Conservation (phyloP, 2,329 filamentous ascomycete genomes). For the Fusarium zealandicum region DNA sequence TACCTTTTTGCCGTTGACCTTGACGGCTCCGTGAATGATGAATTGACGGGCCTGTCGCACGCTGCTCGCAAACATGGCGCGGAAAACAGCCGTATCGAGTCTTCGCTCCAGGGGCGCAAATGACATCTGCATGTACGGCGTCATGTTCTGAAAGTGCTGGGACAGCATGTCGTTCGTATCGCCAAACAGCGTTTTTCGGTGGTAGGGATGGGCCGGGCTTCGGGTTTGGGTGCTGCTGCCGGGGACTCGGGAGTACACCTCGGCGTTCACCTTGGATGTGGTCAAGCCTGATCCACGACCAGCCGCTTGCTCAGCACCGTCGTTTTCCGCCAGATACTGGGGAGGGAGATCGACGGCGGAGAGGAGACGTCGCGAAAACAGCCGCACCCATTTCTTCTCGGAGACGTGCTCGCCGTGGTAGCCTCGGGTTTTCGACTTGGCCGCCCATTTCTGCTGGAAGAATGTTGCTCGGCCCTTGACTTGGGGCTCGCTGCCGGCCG, state of each 20-base stretch:
- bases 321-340: slow-evolving; percentile 76
- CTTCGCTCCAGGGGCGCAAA: slow-evolving; percentile 91
- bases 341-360: slow-evolving; percentile 88
- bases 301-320: slow-evolving; percentile 83
- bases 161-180: slow-evolving; percentile 47
- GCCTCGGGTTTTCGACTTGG: slow-evolving; percentile 81
- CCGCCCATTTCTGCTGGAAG: slow-evolving; percentile 98
- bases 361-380: slow-evolving; percentile 83
- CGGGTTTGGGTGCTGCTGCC: slow-evolving; percentile 26
- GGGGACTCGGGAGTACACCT: slow-evolving; percentile 45
- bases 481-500: slow-evolving; percentile 43
- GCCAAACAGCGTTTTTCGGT: slow-evolving; percentile 39
- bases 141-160: slow-evolving; percentile 55
- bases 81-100: slow-evolving; percentile 92
- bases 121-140: slow-evolving; percentile 95
- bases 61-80: slow-evolving; percentile 93
- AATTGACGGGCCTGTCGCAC: slow-evolving; percentile 92
- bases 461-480: slow-evolving; percentile 66
- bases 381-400: slow-evolving; percentile 91
- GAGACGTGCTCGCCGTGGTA: slow-evolving; percentile 96
- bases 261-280: slow-evolving; percentile 44
- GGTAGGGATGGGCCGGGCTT: slow-evolving; percentile 31
- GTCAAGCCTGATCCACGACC: slow-evolving; percentile 79
- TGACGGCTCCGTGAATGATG: slow-evolving; percentile 90
- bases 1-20: slow-evolving; percentile 96